A percentile compares a stretch with the other conserved stretches of the same genome.
Evolutionary conservation across 768 basidiomycete species (phyloP).

Genomic region (Psilocybe cubensis): DNA sequence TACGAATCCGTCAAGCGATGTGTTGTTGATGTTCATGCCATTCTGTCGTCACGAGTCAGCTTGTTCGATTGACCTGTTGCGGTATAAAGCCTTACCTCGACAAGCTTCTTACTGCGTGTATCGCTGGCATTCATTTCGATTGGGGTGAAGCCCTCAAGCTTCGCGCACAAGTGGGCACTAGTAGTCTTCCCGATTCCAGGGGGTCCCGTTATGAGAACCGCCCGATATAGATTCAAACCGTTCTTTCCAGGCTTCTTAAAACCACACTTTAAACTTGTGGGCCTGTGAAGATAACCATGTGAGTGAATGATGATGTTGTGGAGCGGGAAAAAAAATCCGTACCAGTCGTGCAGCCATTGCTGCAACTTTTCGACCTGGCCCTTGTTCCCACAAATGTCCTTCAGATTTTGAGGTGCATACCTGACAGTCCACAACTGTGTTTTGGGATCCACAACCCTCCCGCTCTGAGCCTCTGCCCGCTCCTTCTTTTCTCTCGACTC

Average conservation of each 20-base stretch:
- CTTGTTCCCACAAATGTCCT: constrained; percentile 97
- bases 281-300: constrained; percentile 49
- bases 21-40: constrained; percentile 89
- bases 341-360: constrained; percentile 91
- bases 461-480: constrained; percentile 23
- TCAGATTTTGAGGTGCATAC: constrained; percentile 87
- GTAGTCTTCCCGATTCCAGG: constrained; percentile 99
- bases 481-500: constrained; percentile 69
- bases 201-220: constrained; percentile 88
- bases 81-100: constrained; percentile 64
- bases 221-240: constrained; percentile 84
- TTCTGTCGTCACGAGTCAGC: constrained; percentile 49
- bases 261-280: constrained; percentile 64
- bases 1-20: constrained; percentile 87
- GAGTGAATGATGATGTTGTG: background rate
- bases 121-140: constrained; percentile 98
- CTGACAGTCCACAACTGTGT: constrained; percentile 93
- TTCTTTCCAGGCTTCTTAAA: constrained; percentile 97
- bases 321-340: constrained; percentile 20
- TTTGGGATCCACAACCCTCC: constrained; percentile 43
- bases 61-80: background rate
- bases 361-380: constrained; percentile 86
- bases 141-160: constrained; percentile 87
- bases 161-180: constrained; percentile 90
- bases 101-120: constrained; percentile 92